Base-by-base conservation (phyloP, 495 filamentous ascomycete species). In the Niebla homalea region DNA sequence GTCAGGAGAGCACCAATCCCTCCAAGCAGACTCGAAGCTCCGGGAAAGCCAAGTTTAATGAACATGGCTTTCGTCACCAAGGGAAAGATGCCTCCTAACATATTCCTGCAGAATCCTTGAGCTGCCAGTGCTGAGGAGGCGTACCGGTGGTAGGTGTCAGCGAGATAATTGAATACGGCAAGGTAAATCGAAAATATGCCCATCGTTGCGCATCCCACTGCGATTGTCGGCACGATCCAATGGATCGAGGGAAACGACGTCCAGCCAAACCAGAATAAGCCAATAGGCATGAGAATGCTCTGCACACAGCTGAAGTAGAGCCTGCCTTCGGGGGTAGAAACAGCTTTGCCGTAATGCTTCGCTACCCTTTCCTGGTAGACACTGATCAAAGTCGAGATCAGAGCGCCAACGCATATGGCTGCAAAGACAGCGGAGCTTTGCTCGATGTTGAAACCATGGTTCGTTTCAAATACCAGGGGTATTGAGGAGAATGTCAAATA, bases 161-260 rank as follows among this genome's bases (percentile, higher is more conserved):
- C 88, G 14, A 95, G 74, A 56, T 95, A 95, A 57, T 95, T 97
- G 68, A 95, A 95, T 0, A 86, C 83, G 1, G 89, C 85, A 6
- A 97, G 71, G 60, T 95, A 96, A 40, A 96, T 78, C 38, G 79
- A 80, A 60, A 86, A 87, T 46, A 97, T 93, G 10, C 89, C 89
- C 71, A 94, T 85, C 0, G 84, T 93, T 3, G 87, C 80, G 51
- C 82, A 76, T 0, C 68, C 76, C 43, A 95, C 70, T 0, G 78
- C 81, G 18, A 93, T 61, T 0, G 80, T 67, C 5, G 89, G 89
- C 0, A 82, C 75, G 44, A 90, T 86, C 84, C 85, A 94, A 48
- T 78, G 85, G 7, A 84, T 72, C 0, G 73, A 73, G 0, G 77
- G 64, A 46, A 72, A 83, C 10, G 78, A 77, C 1, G 83, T 83